Percentiles rank a stretch among this genome's conserved stretches.
Evolutionary conservation across 2,329 filamentous ascomycete genomes (phyloP).

Genomic region (Scopulariopsis brevicaulis): DNA sequence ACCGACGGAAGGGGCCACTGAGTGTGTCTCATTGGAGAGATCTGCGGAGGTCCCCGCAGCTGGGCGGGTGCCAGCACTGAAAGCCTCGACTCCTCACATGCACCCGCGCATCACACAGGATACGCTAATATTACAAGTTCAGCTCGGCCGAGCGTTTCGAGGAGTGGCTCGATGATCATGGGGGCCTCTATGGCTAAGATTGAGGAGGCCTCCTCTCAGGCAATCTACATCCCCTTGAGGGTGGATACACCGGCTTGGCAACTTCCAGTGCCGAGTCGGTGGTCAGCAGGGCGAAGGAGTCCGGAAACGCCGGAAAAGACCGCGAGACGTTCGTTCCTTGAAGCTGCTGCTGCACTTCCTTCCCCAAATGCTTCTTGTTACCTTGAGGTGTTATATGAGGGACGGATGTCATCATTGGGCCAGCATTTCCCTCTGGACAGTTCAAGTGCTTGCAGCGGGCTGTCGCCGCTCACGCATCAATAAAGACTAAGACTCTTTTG

Average conservation of each 20-base stretch:
- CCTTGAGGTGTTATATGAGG: too few species aligned
- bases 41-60: background rate
- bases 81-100: background rate
- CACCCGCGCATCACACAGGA: background rate
- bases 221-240: background rate
- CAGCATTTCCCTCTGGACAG: too few species aligned
- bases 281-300: background rate
- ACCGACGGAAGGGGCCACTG: conserved; percentile 3
- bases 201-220: background rate
- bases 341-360: too few species aligned
- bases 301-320: background rate
- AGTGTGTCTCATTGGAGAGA: background rate
- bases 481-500: too few species aligned
- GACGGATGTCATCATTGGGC: too few species aligned
- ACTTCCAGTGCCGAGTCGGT: background rate
- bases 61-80: background rate
- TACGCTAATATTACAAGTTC: background rate
- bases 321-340: background rate
- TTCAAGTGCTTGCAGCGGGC: too few species aligned
- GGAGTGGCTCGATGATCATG: background rate
- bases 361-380: too few species aligned
- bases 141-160: background rate
- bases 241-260: background rate
- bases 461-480: too few species aligned
- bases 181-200: background rate